phyloP scores from a whole-genome alignment of 306 rosid species.

The Corylus avellana region DNA sequence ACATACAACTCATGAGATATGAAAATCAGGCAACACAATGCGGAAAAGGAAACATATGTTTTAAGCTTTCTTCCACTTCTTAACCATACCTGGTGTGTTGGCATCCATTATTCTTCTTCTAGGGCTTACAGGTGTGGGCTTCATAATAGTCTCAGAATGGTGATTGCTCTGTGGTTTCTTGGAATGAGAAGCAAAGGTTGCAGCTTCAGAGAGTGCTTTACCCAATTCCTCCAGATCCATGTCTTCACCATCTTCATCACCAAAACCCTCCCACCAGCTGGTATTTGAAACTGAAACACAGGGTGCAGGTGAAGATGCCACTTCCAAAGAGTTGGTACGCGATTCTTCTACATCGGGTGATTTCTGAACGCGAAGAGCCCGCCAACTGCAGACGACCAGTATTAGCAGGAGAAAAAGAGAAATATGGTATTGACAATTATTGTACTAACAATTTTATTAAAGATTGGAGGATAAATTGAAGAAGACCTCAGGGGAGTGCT shows the following conservation, averaged over 20 bases:
- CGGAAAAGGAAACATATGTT: not conserved
- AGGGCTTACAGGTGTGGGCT: constrained; percentile 28
- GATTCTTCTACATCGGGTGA: constrained; percentile 24
- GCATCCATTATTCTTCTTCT: constrained; percentile 31
- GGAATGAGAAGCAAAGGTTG: constrained; percentile 47
- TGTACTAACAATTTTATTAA: not conserved
- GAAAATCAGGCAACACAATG: not conserved
- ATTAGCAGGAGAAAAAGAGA: not conserved
- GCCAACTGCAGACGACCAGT: constrained; percentile 46
- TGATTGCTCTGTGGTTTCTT: constrained; percentile 35
- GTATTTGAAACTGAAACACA: constrained; percentile 25
- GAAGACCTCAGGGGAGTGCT: constrained; percentile 48
- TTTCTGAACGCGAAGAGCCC: constrained; percentile 75
- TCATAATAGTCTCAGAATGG: constrained; percentile 14
- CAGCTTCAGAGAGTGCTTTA: constrained; percentile 59
- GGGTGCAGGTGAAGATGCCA: constrained; percentile 14
- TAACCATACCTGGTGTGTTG: constrained; percentile 49
- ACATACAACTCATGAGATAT: not conserved
- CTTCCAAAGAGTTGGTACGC: constrained; percentile 21
- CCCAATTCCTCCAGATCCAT: constrained; percentile 64
- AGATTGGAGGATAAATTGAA: not conserved
- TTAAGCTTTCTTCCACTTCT: not conserved
- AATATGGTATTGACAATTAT: not conserved
- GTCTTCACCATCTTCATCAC: constrained; percentile 42
- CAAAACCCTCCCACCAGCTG: constrained; percentile 33